phyloP scores from a whole-genome alignment of 75 land plant species.

The Pinus tabuliformis region DNA sequence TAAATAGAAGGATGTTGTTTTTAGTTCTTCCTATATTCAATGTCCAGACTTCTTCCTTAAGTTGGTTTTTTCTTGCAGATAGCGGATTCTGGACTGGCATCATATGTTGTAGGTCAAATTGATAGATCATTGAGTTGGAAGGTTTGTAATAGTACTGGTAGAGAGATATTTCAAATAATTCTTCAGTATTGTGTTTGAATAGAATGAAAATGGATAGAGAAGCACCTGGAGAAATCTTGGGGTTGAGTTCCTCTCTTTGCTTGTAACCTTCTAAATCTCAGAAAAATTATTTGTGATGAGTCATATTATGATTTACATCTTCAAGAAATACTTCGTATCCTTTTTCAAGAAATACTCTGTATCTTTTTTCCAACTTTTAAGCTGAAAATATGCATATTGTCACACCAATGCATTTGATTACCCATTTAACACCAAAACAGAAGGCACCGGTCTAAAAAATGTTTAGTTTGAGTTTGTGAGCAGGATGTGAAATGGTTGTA shows the following conservation, averaged over 20 bases:
- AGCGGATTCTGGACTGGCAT: constrained; percentile 92
- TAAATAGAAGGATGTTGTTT: background rate
- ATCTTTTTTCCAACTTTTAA: background rate
- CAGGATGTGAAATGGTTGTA: constrained; percentile 98
- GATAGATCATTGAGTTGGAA: constrained; percentile 95
- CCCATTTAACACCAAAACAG: background rate
- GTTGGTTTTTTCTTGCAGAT: constrained; percentile 37
- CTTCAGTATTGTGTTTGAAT: background rate
- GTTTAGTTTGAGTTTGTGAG: background rate
- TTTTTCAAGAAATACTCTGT: too few relatives aligned
- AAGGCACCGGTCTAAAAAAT: background rate
- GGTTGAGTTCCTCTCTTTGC: background rate
- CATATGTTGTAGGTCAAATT: constrained; percentile 94
- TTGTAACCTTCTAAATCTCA: background rate
- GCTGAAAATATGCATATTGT: background rate
- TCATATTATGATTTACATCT: background rate
- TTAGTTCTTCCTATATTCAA: background rate
- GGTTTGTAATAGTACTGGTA: constrained; percentile 33
- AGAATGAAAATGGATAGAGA: background rate
- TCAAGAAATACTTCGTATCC: background rate
- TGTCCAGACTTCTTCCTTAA: background rate
- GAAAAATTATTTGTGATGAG: background rate
- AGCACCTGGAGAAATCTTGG: background rate
- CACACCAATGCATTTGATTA: background rate
- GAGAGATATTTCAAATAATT: background rate